Conservation (phyloP, 75 land plant genomes). For the Isoetes taiwanensis region DNA sequence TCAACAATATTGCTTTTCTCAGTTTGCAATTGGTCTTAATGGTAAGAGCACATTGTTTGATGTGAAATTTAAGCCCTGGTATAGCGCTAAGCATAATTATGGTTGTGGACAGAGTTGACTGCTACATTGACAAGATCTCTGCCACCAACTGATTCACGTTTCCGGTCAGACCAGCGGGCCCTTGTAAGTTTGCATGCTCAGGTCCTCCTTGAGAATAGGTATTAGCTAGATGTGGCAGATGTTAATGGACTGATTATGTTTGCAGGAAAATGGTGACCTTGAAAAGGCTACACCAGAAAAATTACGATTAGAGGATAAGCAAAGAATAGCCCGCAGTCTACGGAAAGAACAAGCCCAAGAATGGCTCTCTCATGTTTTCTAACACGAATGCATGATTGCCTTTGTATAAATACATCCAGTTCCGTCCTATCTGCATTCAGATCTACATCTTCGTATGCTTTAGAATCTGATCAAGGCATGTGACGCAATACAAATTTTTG, state of each 20-base stretch:
- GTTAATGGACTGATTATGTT: not conserved
- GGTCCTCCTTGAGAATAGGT: not conserved
- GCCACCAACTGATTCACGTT: slow-evolving; percentile 36
- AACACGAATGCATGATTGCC: too few species aligned
- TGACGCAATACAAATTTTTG: too few species aligned
- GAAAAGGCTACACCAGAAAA: slow-evolving; percentile 37
- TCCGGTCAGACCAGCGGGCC: slow-evolving; percentile 34
- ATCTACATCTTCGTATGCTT: too few species aligned
- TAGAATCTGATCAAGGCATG: too few species aligned
- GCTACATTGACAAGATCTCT: slow-evolving; percentile 13
- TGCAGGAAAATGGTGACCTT: slow-evolving; percentile 30
- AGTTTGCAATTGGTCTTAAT: slow-evolving; percentile 24
- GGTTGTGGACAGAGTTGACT: slow-evolving; percentile 25
- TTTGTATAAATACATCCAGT: too few species aligned
- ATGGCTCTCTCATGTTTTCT: too few species aligned
- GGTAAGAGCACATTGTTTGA: slow-evolving; percentile 14
- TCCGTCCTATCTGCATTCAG: too few species aligned
- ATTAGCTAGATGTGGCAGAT: not conserved
- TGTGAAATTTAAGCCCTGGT: not conserved
- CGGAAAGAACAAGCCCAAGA: slow-evolving; percentile 22
- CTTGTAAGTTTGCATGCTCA: slow-evolving; percentile 15
- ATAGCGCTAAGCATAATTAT: not conserved
- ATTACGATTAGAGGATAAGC: slow-evolving; percentile 31
- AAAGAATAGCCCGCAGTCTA: slow-evolving; percentile 16
- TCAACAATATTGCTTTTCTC: slow-evolving; percentile 34